Evolutionary conservation across 2,329 filamentous ascomycete species (phyloP), one percentile per base, ranked within the genome.

Genomic region (Herpotrichia juniperi): DNA sequence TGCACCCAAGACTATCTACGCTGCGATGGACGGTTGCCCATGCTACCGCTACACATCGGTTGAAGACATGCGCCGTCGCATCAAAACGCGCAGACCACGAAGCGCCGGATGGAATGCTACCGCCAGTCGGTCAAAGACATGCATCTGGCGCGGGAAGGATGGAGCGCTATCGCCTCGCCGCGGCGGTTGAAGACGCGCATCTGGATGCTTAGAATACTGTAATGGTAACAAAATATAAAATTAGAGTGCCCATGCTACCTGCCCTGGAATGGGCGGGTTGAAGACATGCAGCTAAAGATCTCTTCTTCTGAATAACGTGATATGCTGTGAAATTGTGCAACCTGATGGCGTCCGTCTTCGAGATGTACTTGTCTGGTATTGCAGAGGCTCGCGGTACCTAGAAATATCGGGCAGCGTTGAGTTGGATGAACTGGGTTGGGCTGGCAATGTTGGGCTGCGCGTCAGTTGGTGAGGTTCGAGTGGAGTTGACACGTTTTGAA

Each of bases 161-260:
- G 46, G 16, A 12, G 42, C 26, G 46, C 46, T 49, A 49, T 49
- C 16, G 35, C 28, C 16, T 12, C 17, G 6, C 9, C 17, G 6
- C 9, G 24, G 46, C 44, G 53, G 54, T 62, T 47, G 40, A 62
- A 64, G 56, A 64, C 61, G 49, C 50, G 49, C 62, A 54, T 53
- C 42, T 46, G 9, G 28, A 43, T 43, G 6, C 24, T 43, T 43
- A 43, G 28, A 26, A 40, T 16, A 14, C 22, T 34, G 31, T 21
- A 24, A 40, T 40, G 22, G 34, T 37, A 19, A 37, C 16, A 19
- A 37, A 10, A n/a, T 7, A 37, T 8, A 14, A 30, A 30, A 30
- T 8, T 7, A 30, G 14, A 30, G 14, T 8, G 26, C 14, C 16
- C 22, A 21, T 40, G 17, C 17, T 40, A 21, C 22, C 35, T 8